Percentiles rank a stretch among this genome's conserved stretches.
Evolutionary conservation across 1,284 basidiomycete species (phyloP).

Genomic region (Malassezia cuniculi): DNA sequence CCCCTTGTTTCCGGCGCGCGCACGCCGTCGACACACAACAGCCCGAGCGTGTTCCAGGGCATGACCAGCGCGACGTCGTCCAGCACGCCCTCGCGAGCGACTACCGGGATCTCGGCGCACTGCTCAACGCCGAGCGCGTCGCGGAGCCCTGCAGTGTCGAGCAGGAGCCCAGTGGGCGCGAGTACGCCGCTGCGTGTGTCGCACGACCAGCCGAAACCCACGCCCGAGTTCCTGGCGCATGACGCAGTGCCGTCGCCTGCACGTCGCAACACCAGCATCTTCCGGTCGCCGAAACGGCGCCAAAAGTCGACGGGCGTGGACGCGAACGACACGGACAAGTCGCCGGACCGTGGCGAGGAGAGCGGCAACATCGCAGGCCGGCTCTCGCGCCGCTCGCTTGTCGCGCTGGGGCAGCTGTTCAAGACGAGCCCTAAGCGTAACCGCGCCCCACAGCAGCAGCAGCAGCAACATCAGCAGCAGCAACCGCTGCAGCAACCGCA

Average conservation of each 20-base stretch:
- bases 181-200: too few species aligned
- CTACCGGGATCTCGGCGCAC: neutral
- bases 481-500: neutral
- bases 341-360: slow-evolving; percentile 5
- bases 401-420: slow-evolving; percentile 8
- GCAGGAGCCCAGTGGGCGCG: too few species aligned
- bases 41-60: slow-evolving; percentile 5
- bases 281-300: slow-evolving; percentile 2
- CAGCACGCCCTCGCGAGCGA: neutral
- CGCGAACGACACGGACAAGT: neutral
- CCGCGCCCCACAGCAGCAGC: neutral
- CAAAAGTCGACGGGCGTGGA: neutral
- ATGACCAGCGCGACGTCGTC: neutral
- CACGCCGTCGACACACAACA: neutral
- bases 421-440: slow-evolving; percentile 11
- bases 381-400: slow-evolving; percentile 12
- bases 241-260: too few species aligned
- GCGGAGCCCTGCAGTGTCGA: too few species aligned
- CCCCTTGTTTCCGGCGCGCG: neutral
- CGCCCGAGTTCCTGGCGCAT: too few species aligned
- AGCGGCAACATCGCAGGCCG: slow-evolving; percentile 7
- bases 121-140: neutral
- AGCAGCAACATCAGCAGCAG: neutral
- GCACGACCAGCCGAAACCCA: too few species aligned
- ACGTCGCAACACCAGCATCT: too few species aligned